Evolutionary conservation across 495 filamentous ascomycete genomes (phyloP), one percentile per base, ranked within the genome.

Genomic region (Lepraria neglecta): DNA sequence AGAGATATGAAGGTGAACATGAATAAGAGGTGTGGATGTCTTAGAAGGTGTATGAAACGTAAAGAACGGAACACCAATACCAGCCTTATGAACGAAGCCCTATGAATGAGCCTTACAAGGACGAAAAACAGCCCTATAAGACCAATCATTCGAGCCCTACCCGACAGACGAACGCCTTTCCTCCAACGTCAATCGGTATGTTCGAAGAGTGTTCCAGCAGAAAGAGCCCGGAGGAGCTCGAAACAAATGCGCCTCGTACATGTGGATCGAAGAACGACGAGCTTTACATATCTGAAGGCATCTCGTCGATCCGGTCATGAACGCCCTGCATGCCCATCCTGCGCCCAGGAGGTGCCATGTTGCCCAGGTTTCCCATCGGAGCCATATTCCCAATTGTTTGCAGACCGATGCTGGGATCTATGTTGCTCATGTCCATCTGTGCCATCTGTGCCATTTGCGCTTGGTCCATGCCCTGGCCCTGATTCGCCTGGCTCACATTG

Each of bases 391-490:
- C 51, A 28, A 61, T 61, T 61, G 50, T 38, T 28, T 61, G 59
- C 31, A 61, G 38, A 28, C 56, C 56, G 46, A 66, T 63, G 48
- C 46, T 62, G 17, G 64, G 64, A 44, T 66, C 64, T 48, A 66
- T 66, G 24, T 66, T 65, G 54, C 47, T 59, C 60, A 61, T 63
- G 60, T 66, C 64, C 53, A 66, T 40, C 15, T 51, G 54, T 38
- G 58, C 64, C 28, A 55, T 61, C 38, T 56, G 59, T 17, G 31
- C 51, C 60, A 65, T 62, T 6, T 48, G 48, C 7, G 45, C 38
- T 24, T 42, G 59, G 15, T 40, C 45, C 24, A 58, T 43, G n/a
- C 19, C 52, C 35, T 61, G 64, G 9, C 40, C 60, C 47, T 63
- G 59, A 42, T 56, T 60, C 17, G 40, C 64, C 21, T 56, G 59